A percentile compares a stretch with the other conserved stretches of the same genome.
Evolutionary conservation across 495 filamentous ascomycete species (phyloP).

Genomic region (Darksidea phi): DNA sequence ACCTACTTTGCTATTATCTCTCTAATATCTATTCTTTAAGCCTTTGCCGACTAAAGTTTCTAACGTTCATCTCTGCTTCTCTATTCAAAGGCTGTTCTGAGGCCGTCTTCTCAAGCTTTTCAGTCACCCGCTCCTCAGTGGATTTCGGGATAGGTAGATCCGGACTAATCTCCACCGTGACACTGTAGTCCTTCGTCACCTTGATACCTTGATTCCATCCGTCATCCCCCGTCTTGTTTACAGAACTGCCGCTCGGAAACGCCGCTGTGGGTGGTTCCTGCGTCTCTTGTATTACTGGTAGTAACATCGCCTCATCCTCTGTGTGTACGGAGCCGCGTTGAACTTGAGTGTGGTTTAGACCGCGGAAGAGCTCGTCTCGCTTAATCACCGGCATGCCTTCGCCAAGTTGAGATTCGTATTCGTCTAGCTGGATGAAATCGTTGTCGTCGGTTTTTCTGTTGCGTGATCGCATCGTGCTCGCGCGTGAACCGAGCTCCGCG

Average conservation of each 20-base stretch:
- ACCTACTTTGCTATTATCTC: too few relatives aligned
- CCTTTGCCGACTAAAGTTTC: too few relatives aligned
- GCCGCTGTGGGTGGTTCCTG: neutral
- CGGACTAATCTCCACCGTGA: slow-evolving; percentile 5
- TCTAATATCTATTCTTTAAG: too few relatives aligned
- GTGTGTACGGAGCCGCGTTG: slow-evolving; percentile 2
- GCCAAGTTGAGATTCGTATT: slow-evolving; percentile 14
- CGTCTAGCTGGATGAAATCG: slow-evolving; percentile 19
- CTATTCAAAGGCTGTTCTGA: too few relatives aligned
- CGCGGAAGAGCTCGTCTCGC: neutral
- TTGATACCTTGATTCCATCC: neutral
- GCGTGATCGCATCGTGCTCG: slow-evolving; percentile 8
- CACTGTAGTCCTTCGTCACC: slow-evolving; percentile 23
- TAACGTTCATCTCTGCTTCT: too few relatives aligned
- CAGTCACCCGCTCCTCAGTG: neutral
- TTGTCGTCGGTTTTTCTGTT: slow-evolving; percentile 14
- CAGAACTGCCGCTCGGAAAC: neutral
- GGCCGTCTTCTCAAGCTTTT: too few relatives aligned
- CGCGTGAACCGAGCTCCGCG: neutral
- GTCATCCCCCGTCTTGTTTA: neutral
- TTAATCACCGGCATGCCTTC: neutral
- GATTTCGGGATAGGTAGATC: neutral
- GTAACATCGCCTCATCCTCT: slow-evolving; percentile 1
- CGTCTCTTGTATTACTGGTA: neutral
- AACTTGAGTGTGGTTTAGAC: slow-evolving; percentile 5